Conservation (phyloP, 164 flowering plant genomes). For the Stephania japonica region DNA sequence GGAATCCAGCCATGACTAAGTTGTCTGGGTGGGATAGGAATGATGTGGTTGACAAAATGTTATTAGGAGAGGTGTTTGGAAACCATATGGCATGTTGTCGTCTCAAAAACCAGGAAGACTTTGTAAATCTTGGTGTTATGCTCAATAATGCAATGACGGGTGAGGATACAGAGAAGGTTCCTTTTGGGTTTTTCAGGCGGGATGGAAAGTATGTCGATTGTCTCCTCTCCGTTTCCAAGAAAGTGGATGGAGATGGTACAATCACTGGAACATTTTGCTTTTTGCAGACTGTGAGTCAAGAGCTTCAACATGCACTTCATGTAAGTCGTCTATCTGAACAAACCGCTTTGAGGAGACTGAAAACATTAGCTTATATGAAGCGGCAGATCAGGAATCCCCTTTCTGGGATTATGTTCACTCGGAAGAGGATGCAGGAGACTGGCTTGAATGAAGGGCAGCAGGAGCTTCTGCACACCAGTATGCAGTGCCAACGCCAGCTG, state of each 20-base stretch:
- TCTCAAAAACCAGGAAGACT: constrained; percentile 75
- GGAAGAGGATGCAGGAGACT: constrained; percentile 74
- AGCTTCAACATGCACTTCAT: constrained; percentile 91
- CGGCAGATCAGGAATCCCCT: constrained; percentile 82
- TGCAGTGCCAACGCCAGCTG: constrained; percentile 82
- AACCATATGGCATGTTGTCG: constrained; percentile 66
- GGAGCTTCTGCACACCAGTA: constrained; percentile 57
- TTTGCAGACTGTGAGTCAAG: constrained; percentile 89
- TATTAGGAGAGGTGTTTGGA: constrained; percentile 91
- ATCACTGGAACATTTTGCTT: constrained; percentile 94
- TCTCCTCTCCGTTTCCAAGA: constrained; percentile 74
- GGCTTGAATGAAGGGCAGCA: constrained; percentile 69
- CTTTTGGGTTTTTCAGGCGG: constrained; percentile 68
- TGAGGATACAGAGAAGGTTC: constrained; percentile 65
- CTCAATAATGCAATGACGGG: constrained; percentile 78
- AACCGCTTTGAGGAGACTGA: constrained; percentile 71
- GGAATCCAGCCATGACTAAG: constrained; percentile 88
- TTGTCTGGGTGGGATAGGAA: constrained; percentile 67
- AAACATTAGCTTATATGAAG: constrained; percentile 68
- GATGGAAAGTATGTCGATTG: constrained; percentile 77
- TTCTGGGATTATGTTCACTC: constrained; percentile 73
- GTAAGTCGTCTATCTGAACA: constrained; percentile 74
- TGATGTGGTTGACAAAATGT: constrained; percentile 80
- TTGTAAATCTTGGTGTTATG: constrained; percentile 66
- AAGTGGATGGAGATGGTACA: constrained; percentile 61